Evolutionary conservation across 495 filamentous ascomycete genomes (phyloP), one percentile per base, ranked within the genome.

Genomic region (Neurospora sp.): DNA sequence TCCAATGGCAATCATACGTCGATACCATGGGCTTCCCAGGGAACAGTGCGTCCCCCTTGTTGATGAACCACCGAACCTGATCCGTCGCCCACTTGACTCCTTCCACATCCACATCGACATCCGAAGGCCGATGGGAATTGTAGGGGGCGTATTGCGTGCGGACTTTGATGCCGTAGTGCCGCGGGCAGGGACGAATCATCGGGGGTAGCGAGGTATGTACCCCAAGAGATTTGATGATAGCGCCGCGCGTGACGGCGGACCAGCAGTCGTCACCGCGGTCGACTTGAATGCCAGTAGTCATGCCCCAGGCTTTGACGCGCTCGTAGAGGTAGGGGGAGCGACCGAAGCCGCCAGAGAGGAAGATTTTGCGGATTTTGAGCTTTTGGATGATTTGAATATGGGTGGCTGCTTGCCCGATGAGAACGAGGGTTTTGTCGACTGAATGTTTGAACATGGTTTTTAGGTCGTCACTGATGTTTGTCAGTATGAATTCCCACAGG

Each of bases 101-200:
- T 42, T 75, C 74, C 5, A 61, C n/a, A 69, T 77, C 77, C 27
- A 72, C 65, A 42, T 73, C 72, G 44, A 59, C 40, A 18, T 74
- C 75, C 4, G 9, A 38, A 0, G n/a, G 74, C 18, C 18, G 74
- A 38, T 78, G 69, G 37, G 72, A 72, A 7, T 75, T 73, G 70
- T 72, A 74, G 0, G 76, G 61, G 3, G 71, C 73, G 41, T 59
- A 78, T 27, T 72, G 72, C 1, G 69, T 71, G 14, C 71, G 69
- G 3, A 74, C 72, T 40, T 73, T 80, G 69, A 82, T 74, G 40
- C 79, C 80, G 68, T 79, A 81, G 74, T 80, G 72, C 10, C 78
- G 44, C 0, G 80, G 80, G 45, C 77, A 78, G 9, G 18, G 38
- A 7, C 40, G 70, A 20, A 80, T 76, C 3, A 75, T 14, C 0